Conservation (phyloP, 805 yeast species). For the Wickerhamiella azyma region DNA sequence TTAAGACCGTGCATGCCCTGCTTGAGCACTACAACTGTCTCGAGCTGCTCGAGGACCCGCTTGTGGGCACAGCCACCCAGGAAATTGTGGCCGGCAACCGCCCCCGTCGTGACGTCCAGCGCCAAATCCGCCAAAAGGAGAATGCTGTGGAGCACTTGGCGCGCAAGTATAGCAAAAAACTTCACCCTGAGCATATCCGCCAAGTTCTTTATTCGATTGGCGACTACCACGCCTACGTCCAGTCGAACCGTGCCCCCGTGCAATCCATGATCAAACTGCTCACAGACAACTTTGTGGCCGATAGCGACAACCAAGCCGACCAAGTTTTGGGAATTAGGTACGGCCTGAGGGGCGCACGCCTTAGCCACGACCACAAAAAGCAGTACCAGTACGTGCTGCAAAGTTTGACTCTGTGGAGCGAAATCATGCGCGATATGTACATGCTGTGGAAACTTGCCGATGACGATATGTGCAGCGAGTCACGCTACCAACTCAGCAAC, state of each 20-base stretch:
- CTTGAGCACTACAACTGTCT: slow-evolving; percentile 30
- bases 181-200: slow-evolving; percentile 44
- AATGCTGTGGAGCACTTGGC: slow-evolving; percentile 51
- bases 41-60: slow-evolving; percentile 41
- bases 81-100: slow-evolving; percentile 51
- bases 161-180: slow-evolving; percentile 28
- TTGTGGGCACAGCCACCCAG: slow-evolving; percentile 49
- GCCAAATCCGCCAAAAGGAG: slow-evolving; percentile 53
- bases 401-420: slow-evolving; percentile 61
- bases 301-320: slow-evolving; percentile 27
- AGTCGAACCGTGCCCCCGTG: slow-evolving; percentile 56
- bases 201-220: slow-evolving; percentile 66
- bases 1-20: slow-evolving; percentile 43
- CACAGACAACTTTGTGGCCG: slow-evolving; percentile 30
- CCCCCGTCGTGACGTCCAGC: slow-evolving; percentile 39
- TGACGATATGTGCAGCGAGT: slow-evolving; percentile 43
- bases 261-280: slow-evolving; percentile 44
- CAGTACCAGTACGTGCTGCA: slow-evolving; percentile 67
- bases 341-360: slow-evolving; percentile 56
- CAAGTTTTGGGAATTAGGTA: slow-evolving; percentile 48
- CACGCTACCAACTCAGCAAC: slow-evolving; percentile 43
- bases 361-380: slow-evolving; percentile 58
- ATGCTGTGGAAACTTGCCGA: slow-evolving; percentile 68
- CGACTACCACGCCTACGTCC: slow-evolving; percentile 60
- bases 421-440: slow-evolving; percentile 66